Evolutionary conservation across 306 rosid genomes (phyloP), one percentile per base, ranked within the genome.

Genomic region (Ochetophila trinervis): DNA sequence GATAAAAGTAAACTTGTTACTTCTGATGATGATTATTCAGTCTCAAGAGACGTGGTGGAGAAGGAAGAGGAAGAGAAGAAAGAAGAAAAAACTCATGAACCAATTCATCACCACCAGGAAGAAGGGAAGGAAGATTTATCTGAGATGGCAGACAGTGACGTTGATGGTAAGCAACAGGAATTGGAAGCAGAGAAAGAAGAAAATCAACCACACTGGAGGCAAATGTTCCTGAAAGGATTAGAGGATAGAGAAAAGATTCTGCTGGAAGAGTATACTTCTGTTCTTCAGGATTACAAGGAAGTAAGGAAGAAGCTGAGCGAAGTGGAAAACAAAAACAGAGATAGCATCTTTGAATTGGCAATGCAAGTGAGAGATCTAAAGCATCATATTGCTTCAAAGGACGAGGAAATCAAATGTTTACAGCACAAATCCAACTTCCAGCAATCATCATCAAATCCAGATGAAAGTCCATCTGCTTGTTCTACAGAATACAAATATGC

Each of bases 231-330:
- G 14, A 81, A 73, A 74, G 96, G 83, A 53, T 71, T 82, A 69
- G 96, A 86, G 69, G 94, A 86, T 21, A 87, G 88, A 77, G 97
- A 93, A 57, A 86, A 78, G 64, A 65, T 76, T 76, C 61, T 83
- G 24, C 71, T 86, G 56, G 91, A 86, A 12, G 97, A 93, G 79
- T 88, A 83, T 66, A 81, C 87, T 40, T 79, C 94, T 62, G 86
- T 90, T 63, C 78, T 88, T 27, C 76, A 64, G 62, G 84, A 90
- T 81, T 90, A 84, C 53, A 88, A 86, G 63, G 88, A 81, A 20
- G 91, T 76, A 55, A 81, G 72, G 70, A 84, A 23, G 76, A 86
- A 82, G 81, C 89, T 94, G 13, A 68, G 66, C 35, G 83, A 88
- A 44, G 78, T 70, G 34, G 96, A 84, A 77, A 78, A 75, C 68